Evolutionary conservation across 2,329 filamentous ascomycete species (phyloP), one percentile per base, ranked within the genome.

Genomic region (Herpomyces periplanetae): DNA sequence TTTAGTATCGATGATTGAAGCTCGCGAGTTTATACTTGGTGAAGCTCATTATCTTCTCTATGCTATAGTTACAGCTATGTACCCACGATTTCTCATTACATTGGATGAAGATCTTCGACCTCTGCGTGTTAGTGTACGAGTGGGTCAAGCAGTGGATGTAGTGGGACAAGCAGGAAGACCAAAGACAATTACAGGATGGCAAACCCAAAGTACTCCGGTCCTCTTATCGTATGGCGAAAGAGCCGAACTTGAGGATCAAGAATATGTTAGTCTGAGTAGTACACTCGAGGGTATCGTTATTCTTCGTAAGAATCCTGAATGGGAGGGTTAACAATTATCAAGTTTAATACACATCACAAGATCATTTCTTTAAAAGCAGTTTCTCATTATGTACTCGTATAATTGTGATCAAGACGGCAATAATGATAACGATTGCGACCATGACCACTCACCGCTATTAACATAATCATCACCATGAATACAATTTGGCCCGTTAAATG

Each of bases 181-280:
- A 28, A 91, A 96, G 60, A 96, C 80, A 2, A 96, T 96, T 32
- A 96, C 80, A 5, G 80, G 80, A 20, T 96, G 80, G 80, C 80
- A 96, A 43, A 96, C 80, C 27, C 80, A 96, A 47, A 88, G 68
- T 44, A 96, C 80, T n/a, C 80, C 80, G 1, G 80, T 96, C 17
- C 47, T 96, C 23, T 45, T 96, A 30, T 62, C 68, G n/a, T 63
- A 87, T 34, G 80, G 84, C 12, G 80, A 96, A 47, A 53, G 84
- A 31, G 80, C 80, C 5, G 80, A 96, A 46, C 46, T 96, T 19
- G 80, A 96, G 40, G 80, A 96, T 32, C 80, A 96, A 43, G 61
- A 96, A 43, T 96, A 91, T 38, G 61, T 91, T 27, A 68, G 64
- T 39, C 44, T 96, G 34, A 84, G 61, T 36, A 80, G 58, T 43